Conservation (phyloP, 768 basidiomycete genomes). For the Boletus fagicola region DNA sequence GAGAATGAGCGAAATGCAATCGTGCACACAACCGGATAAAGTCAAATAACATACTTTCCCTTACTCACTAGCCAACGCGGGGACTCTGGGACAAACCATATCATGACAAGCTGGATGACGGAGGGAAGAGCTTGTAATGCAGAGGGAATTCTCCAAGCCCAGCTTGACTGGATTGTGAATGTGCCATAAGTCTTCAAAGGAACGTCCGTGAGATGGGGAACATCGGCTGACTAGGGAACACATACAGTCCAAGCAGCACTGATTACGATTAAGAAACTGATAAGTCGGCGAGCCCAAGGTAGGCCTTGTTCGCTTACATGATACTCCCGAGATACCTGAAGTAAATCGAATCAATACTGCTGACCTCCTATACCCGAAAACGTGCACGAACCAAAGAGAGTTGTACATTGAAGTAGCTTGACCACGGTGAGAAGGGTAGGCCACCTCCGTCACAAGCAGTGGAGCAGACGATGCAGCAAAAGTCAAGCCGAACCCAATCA, state of each 20-base stretch:
- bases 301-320: neutral
- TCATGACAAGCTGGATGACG: neutral
- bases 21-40: no score
- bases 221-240: neutral
- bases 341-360: neutral
- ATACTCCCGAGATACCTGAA: neutral
- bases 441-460: neutral
- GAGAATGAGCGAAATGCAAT: neutral
- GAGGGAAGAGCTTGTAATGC: neutral
- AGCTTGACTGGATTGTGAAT: neutral
- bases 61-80: neutral
- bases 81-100: neutral
- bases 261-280: neutral
- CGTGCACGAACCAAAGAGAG: neutral
- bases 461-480: neutral
- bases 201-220: neutral
- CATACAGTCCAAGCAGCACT: neutral
- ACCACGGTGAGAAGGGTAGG: neutral
- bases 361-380: neutral
- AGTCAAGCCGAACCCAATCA: neutral
- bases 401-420: neutral
- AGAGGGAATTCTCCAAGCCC: neutral
- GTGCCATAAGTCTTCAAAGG: neutral
- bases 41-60: neutral
- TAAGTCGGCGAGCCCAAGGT: neutral